A percentile compares a stretch with the other conserved stretches of the same genome.
These are phyloP conservation scores for Zymoseptoria tritici DNA, from an alignment of 2,329 filamentous ascomycete genomes.

Conservation along the genomic window DNA sequence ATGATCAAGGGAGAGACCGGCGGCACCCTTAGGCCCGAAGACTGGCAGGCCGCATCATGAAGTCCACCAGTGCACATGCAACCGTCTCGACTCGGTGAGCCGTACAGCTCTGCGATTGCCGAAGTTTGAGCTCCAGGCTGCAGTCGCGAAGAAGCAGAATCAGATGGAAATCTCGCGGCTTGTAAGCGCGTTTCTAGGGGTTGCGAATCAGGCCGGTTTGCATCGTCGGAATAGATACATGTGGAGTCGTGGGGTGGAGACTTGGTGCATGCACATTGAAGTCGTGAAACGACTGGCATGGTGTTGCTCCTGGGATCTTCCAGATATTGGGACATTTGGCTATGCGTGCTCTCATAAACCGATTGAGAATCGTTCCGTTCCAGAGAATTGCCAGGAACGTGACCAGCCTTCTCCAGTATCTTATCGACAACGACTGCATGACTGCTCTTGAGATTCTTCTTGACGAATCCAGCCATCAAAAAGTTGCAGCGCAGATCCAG, in stretches of 20 bases:
- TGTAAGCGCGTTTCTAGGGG: neutral
- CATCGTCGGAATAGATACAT: neutral
- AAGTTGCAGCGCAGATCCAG: slow-evolving; percentile 76
- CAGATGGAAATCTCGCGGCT: slow-evolving; percentile 1
- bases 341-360: neutral
- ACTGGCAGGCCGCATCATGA: slow-evolving; percentile 11
- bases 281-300: neutral
- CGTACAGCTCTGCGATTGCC: slow-evolving; percentile 13
- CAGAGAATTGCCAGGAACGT: neutral
- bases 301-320: neutral
- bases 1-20: slow-evolving; percentile 2
- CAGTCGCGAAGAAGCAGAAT: neutral
- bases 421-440: slow-evolving; percentile 61
- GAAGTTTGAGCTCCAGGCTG: neutral
- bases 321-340: neutral
- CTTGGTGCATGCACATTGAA: neutral
- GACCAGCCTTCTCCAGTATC: slow-evolving; percentile 17
- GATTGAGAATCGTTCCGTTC: neutral
- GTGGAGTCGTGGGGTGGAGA: neutral
- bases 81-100: slow-evolving; percentile 8
- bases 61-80: slow-evolving; percentile 17
- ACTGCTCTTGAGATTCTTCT: slow-evolving; percentile 71
- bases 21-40: slow-evolving; percentile 12
- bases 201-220: neutral
- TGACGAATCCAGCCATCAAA: slow-evolving; percentile 68